Conservation (phyloP, 176 grass and related monocot species). For the Zizania latifolia region DNA sequence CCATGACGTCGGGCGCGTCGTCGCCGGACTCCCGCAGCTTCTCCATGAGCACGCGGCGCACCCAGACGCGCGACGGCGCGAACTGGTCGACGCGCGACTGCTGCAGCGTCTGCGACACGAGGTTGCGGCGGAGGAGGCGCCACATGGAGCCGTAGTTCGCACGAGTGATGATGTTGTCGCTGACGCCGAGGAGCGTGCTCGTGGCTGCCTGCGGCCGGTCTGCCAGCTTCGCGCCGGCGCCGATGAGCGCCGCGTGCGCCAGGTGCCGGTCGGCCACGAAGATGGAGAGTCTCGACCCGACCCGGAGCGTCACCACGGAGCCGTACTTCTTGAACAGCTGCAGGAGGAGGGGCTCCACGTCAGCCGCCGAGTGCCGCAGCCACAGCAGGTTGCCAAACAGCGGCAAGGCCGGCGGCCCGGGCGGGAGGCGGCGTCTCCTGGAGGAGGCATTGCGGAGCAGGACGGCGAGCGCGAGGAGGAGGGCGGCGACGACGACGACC, state of each 20-base stretch:
- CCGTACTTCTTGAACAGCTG: conserved; percentile 23
- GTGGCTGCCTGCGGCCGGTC: background rate
- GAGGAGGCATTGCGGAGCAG: background rate
- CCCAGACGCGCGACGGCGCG: background rate
- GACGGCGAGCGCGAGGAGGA: conserved; percentile 1
- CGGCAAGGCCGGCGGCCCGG: conserved; percentile 26
- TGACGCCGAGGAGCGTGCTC: background rate
- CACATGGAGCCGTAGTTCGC: conserved; percentile 33
- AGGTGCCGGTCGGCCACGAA: conserved; percentile 32
- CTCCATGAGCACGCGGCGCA: background rate
- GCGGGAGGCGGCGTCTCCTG: conserved; percentile 9
- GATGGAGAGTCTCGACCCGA: conserved; percentile 12
- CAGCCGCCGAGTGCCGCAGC: background rate
- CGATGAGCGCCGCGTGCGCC: conserved; percentile 37
- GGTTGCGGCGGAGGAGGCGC: conserved; percentile 32
- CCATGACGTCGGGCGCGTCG: background rate
- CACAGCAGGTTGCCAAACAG: conserved; percentile 35
- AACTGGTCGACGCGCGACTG: background rate
- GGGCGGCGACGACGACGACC: background rate
- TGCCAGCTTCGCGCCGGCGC: conserved; percentile 12
- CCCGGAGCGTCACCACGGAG: conserved; percentile 21
- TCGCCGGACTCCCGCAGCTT: background rate
- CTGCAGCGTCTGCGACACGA: background rate
- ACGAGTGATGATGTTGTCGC: conserved; percentile 15
- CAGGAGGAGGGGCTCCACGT: conserved; percentile 14